Base-by-base conservation (phyloP, 2,329 filamentous ascomycete species). In the Fusarium tanahbumbuense region DNA sequence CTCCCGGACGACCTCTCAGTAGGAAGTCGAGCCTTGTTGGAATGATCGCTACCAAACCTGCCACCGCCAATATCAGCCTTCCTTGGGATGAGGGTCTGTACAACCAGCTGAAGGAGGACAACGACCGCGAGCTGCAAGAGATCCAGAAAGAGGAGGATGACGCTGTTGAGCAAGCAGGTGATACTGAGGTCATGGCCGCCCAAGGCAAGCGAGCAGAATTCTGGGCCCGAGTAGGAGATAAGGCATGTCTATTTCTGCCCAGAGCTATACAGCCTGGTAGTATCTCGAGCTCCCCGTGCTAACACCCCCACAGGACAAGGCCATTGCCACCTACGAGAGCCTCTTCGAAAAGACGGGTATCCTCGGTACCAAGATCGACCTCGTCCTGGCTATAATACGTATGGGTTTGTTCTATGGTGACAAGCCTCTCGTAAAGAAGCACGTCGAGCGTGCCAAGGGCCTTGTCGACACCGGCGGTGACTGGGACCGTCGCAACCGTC, bases 321-420 rank as follows among this genome's bases (percentile, higher is more conserved):
- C 96, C 22, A 92, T 98, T 76, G 89, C 93, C 62, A 92, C 93
- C 56, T 97, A 95, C 84, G 96, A 99, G 85, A 91, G 91, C 76
- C 89, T 98, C 57, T 93, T 98, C 74, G 94, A 98, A 79, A 98
- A 98, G 87, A 98, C 94, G n/a, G 92, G 94, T 70, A 93, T 98
- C 75, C 88, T 99, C 66, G 96, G 95, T 75, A 95, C 93, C 73
- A 98, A 98, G 86, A 99, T 99, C 80, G 96, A 99, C 81, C 86
- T 99, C 55, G 93, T 97, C 52, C 91, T 99, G 60, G 96, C 96
- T 74, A 96, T 98, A 84, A 95, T 98, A 84, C 93, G 96, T 64
- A 91, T 98, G 79, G 94, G 93, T 37, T 87, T 99, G 63, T 99
- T 99, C 86, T 99, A 97, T 79, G 94, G 94, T 72, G 96, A 99